Evolutionary conservation across 2,329 filamentous ascomycete species (phyloP), one percentile per base, ranked within the genome.

Genomic region (Pyrenophora teres): DNA sequence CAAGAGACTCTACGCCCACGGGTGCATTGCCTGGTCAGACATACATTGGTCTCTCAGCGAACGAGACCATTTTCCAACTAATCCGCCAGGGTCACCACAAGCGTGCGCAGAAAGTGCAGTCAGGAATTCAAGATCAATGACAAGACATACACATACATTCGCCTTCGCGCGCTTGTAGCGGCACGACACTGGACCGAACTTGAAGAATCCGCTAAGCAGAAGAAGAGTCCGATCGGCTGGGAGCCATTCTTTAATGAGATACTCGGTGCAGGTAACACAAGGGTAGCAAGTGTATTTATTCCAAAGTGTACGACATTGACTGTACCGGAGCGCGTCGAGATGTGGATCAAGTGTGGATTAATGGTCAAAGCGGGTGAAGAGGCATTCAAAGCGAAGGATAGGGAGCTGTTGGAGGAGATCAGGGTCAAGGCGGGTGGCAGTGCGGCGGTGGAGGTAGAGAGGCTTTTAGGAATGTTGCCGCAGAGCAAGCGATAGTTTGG

Each of bases 261-360:
- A 23, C 79, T 97, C 0, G 87, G 88, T 40, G 94, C 94, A 1
- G 94, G 94, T 39, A 97, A 97, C 69, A 88, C 90, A 4, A 88
- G 92, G 55, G 81, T 96, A 13, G 94, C 94, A 1, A 84, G 88
- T 0, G 73, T 85, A 4, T 97, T 97, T 74, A 86, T 97, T 44
- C 86, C 90, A 2, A 97, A 97, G 74, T 97, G 92, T 77, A 87
- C 87, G 13, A 80, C 81, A 48, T 72, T 95, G 40, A 82, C 86
- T 38, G 79, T 83, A 1, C 81, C 84, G 2, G 88, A 92, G 64
- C 80, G 87, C 3, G 87, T 96, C 48, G 84, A 88, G 61, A 97
- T 99, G 93, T 99, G 92, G 83, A 87, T 96, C 65, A 96, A 96
- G 76, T 97, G 94, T 73, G 93, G 93, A 15, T 84, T 96, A 86